Evolutionary conservation across 768 basidiomycete genomes (phyloP).

Genomic region (Kwoniella mangroviensis): DNA sequence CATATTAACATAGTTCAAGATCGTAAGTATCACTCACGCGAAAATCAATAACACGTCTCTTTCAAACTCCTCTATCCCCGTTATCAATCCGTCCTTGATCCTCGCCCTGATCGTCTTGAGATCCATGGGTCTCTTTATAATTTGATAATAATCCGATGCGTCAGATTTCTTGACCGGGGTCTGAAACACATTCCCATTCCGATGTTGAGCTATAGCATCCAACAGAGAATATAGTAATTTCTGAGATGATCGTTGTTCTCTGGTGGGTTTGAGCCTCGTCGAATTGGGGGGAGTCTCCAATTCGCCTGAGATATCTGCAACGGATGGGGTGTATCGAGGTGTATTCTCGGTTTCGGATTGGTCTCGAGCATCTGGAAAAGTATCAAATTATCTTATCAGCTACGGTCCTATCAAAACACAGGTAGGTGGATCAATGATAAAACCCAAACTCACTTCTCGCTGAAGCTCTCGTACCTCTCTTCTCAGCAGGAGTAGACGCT

Average conservation of each 20-base stretch:
- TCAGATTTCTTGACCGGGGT: slow-evolving; percentile 86
- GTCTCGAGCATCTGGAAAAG: slow-evolving; percentile 25
- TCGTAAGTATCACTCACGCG: slow-evolving; percentile 59
- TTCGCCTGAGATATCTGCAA: not conserved
- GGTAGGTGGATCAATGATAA: no score
- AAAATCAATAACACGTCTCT: slow-evolving; percentile 92
- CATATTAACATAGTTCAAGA: no score
- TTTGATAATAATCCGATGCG: slow-evolving; percentile 87
- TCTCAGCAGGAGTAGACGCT: slow-evolving; percentile 22
- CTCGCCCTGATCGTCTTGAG: slow-evolving; percentile 87
- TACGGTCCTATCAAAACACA: no score
- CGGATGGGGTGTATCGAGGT: not conserved
- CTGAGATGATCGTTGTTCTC: slow-evolving; percentile 63
- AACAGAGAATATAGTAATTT: slow-evolving; percentile 80
- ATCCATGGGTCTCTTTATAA: slow-evolving; percentile 94
- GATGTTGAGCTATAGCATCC: slow-evolving; percentile 79
- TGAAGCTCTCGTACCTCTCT: slow-evolving; percentile 22
- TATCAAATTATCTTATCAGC: slow-evolving; percentile 16
- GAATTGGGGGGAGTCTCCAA: not conserved
- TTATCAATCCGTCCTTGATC: slow-evolving; percentile 80
- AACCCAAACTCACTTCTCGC: slow-evolving; percentile 27
- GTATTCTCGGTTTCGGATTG: slow-evolving; percentile 18
- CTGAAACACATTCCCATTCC: slow-evolving; percentile 87
- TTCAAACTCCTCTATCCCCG: slow-evolving; percentile 82
- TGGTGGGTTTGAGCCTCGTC: slow-evolving; percentile 13